phyloP scores from a whole-genome alignment of 257 asterid species.

The Rhazya stricta region DNA sequence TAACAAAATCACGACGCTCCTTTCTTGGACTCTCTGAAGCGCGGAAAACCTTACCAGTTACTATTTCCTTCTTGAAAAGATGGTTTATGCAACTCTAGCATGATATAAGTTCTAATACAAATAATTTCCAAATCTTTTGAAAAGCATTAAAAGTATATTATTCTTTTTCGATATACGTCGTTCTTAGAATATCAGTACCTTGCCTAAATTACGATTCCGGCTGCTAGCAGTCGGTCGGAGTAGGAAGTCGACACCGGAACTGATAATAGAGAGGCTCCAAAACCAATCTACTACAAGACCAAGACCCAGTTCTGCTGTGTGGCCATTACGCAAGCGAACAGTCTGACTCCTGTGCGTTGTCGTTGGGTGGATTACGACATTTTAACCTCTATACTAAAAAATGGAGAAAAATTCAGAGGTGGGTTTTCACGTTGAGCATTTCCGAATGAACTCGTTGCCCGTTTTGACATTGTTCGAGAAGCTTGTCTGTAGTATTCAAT shows the following conservation, averaged over 20 bases:
- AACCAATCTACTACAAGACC: not conserved
- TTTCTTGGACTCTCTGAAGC: not conserved
- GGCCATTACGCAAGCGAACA: not conserved
- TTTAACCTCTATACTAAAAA: too few species aligned
- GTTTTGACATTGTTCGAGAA: too few species aligned
- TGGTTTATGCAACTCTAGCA: not conserved
- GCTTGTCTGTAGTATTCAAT: too few species aligned
- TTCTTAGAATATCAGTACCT: not conserved
- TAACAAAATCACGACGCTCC: not conserved
- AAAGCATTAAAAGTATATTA: not conserved
- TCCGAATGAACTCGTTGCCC: too few species aligned
- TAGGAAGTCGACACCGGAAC: constrained; percentile 1
- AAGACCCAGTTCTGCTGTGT: not conserved
- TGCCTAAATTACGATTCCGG: not conserved
- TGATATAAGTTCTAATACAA: not conserved
- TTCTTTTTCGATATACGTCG: not conserved
- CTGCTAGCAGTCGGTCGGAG: constrained; percentile 8
- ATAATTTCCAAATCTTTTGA: not conserved
- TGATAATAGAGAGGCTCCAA: not conserved
- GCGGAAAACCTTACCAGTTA: not conserved
- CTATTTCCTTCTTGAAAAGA: not conserved
- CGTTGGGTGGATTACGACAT: too few species aligned
- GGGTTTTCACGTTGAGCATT: too few species aligned
- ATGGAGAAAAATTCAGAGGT: too few species aligned
- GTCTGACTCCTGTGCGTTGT: not conserved